A percentile compares a stretch with the other conserved stretches of the same genome.
Conservation (phyloP, 2,329 filamentous ascomycete species). For the Acephala macrosclerotiorum region DNA sequence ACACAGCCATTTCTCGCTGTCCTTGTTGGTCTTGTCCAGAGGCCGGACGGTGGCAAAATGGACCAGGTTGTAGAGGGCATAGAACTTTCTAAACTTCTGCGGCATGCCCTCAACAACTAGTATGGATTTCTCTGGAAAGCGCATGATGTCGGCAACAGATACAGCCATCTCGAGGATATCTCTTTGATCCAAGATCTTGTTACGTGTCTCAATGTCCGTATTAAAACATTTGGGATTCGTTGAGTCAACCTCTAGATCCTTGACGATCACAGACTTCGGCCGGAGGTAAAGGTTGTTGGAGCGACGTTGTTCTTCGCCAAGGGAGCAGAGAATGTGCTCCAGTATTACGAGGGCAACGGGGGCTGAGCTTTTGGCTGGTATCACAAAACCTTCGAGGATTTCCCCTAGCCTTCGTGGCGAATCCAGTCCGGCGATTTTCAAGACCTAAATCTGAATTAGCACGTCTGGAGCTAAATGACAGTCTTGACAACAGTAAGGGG, state of each 20-base stretch:
- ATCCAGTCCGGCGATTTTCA: neutral
- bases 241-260: constrained; percentile 10
- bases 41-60: constrained; percentile 10
- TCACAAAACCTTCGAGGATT: neutral
- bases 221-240: constrained; percentile 1
- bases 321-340: neutral
- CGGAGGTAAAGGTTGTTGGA: neutral
- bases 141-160: constrained; percentile 14
- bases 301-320: neutral
- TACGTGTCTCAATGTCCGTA: neutral
- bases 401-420: neutral
- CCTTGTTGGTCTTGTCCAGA: neutral
- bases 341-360: neutral
- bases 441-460: neutral
- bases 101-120: constrained; percentile 19
- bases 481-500: neutral
- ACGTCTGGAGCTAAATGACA: neutral
- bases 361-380: neutral
- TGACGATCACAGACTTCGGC: constrained; percentile 4
- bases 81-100: constrained; percentile 16
- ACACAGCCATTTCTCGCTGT: neutral
- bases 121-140: constrained; percentile 16
- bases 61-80: constrained; percentile 11
- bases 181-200: constrained; percentile 12
- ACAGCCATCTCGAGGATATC: constrained; percentile 19